Evolutionary conservation across 805 yeast genomes (phyloP).

Genomic region (Wickerhamiella bombiphila): DNA sequence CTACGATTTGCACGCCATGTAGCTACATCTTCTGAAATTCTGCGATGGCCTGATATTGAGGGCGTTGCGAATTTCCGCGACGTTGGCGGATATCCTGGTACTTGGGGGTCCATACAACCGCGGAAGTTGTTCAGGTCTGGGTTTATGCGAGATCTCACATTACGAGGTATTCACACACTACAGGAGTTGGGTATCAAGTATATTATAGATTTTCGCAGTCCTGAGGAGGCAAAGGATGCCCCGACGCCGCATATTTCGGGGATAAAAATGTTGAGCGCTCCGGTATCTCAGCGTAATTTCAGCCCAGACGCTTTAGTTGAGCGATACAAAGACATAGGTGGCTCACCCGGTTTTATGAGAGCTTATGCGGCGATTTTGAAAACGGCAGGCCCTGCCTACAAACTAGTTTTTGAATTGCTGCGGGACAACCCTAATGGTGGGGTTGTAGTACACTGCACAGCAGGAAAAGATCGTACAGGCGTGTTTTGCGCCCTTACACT

Average conservation of each 20-base stretch:
- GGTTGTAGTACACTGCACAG: constrained; percentile 62
- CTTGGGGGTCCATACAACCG: constrained; percentile 8
- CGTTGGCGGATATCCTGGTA: constrained; percentile 61
- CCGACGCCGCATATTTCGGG: constrained; percentile 31
- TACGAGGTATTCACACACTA: constrained; percentile 31
- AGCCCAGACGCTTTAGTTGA: constrained; percentile 52
- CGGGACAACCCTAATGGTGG: constrained; percentile 39
- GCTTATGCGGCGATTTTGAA: constrained; percentile 48
- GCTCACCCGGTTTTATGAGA: constrained; percentile 35
- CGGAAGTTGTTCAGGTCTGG: constrained; percentile 45
- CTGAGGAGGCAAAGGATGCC: constrained; percentile 31
- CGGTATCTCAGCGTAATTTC: constrained; percentile 42
- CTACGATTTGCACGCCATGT: constrained; percentile 34
- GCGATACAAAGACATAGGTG: constrained; percentile 33
- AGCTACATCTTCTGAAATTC: constrained; percentile 26
- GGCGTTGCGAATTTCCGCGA: constrained; percentile 67
- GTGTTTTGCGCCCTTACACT: constrained; percentile 54
- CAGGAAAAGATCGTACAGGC: constrained; percentile 82
- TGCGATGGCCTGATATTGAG: constrained; percentile 49
- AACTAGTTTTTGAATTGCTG: constrained; percentile 37
- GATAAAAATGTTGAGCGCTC: constrained; percentile 35
- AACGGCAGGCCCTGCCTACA: constrained; percentile 35
- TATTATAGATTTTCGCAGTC: constrained; percentile 56
- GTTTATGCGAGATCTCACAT: constrained; percentile 37
- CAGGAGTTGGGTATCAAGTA: constrained; percentile 33